A percentile compares a stretch with the other conserved stretches of the same genome.
Conservation (phyloP, 495 filamentous ascomycete genomes). For the Penicillium paradoxum region DNA sequence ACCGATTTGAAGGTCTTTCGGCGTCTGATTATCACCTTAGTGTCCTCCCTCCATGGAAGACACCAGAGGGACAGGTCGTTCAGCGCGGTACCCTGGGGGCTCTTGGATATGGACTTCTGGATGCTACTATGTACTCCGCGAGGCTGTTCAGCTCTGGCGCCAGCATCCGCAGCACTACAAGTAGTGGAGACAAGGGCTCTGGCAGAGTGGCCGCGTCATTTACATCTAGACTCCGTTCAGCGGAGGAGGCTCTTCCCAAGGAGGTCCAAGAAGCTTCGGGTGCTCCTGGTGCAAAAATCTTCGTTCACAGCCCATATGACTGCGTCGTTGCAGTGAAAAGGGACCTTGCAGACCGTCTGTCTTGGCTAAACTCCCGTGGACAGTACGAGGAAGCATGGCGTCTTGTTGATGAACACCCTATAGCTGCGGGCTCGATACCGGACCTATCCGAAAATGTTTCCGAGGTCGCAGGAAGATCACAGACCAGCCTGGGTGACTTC, state of each 20-base stretch:
- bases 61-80: conserved; percentile 47
- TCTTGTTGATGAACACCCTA: conserved; percentile 75
- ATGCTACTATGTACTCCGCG: conserved; percentile 77
- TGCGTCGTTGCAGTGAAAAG: conserved; percentile 82
- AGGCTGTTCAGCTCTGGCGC: conserved; percentile 81
- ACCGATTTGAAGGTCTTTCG: conserved; percentile 78
- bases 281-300: conserved; percentile 80
- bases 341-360: conserved; percentile 76
- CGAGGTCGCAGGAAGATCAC: conserved; percentile 46
- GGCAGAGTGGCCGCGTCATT: conserved; percentile 40
- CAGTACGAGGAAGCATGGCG: conserved; percentile 84
- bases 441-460: conserved; percentile 52
- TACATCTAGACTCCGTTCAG: conserved; percentile 30
- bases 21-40: conserved; percentile 89
- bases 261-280: conserved; percentile 42
- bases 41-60: conserved; percentile 69
- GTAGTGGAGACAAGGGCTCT: conserved; percentile 51
- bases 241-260: conserved; percentile 31
- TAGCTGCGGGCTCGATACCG: conserved; percentile 33
- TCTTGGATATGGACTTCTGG: conserved; percentile 62
- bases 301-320: conserved; percentile 94
- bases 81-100: conserved; percentile 66
- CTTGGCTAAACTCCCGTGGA: conserved; percentile 75
- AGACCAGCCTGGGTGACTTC: conserved; percentile 65
- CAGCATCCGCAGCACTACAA: conserved; percentile 70